These are phyloP conservation scores for Candida insectorum DNA, from an alignment of 805 yeast species.

Conservation along the genomic window DNA sequence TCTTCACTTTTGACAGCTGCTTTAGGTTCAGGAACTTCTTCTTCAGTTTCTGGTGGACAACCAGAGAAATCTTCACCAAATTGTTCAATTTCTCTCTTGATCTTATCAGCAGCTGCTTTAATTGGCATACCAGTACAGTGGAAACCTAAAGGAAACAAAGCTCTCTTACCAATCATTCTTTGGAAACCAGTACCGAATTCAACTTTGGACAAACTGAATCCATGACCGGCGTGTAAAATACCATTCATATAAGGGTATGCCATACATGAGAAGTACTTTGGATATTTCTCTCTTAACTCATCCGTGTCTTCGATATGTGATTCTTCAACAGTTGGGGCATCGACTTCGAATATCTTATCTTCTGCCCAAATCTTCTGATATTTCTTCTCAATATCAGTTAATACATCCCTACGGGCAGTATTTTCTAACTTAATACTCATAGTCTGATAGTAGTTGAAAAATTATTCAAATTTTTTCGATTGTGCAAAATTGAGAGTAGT, in stretches of 20 bases:
- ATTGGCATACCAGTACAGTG: constrained; percentile 99
- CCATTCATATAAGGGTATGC: constrained; percentile 99
- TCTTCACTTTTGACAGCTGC: constrained; percentile 55
- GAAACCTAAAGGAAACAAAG: constrained; percentile 94
- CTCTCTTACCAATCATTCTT: constrained; percentile 90
- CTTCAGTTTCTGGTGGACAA: constrained; percentile 63
- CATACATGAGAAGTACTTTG: constrained; percentile 89
- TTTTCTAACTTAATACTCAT: constrained; percentile 49
- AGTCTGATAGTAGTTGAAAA: constrained; percentile 4
- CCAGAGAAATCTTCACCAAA: constrained; percentile 81
- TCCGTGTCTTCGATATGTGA: constrained; percentile 46
- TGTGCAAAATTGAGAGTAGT: not conserved
- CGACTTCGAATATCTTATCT: constrained; percentile 78
- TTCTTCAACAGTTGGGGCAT: constrained; percentile 80
- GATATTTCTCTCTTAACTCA: constrained; percentile 72
- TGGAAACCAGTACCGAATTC: constrained; percentile 93
- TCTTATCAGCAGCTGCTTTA: constrained; percentile 91
- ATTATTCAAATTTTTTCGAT: not conserved
- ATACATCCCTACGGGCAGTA: constrained; percentile 93
- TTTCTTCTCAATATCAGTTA: constrained; percentile 82
- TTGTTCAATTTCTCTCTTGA: constrained; percentile 85
- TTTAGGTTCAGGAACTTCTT: constrained; percentile 33
- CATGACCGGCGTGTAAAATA: constrained; percentile 95
- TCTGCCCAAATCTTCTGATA: constrained; percentile 87
- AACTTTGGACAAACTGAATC: constrained; percentile 89